phyloP scores from a whole-genome alignment of 2,329 filamentous ascomycete genomes.

The Exophiala viscosa region DNA sequence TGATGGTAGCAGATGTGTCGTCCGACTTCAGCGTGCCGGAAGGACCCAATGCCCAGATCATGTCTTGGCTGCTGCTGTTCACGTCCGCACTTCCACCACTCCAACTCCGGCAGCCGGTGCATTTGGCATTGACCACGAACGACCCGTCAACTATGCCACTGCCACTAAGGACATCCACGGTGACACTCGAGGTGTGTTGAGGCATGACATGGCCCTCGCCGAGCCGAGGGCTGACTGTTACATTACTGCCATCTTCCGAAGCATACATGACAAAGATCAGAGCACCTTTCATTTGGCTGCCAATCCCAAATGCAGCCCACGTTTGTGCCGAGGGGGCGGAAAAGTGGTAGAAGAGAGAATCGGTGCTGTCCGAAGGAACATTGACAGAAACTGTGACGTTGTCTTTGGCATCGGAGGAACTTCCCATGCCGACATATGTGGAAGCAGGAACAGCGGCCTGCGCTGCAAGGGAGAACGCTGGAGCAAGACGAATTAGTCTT shows the following conservation, averaged over 20 bases:
- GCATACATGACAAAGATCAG: slow-evolving; percentile 33
- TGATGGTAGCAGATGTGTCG: slow-evolving; percentile 43
- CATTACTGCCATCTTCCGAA: slow-evolving; percentile 25
- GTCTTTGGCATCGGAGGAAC: slow-evolving; percentile 14
- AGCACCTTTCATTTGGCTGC: slow-evolving; percentile 29
- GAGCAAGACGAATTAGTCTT: neutral
- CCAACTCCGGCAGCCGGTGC: slow-evolving; percentile 55
- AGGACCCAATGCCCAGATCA: slow-evolving; percentile 57
- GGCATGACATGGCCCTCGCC: slow-evolving; percentile 30
- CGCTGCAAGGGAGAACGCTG: slow-evolving; percentile 15
- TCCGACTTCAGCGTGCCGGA: slow-evolving; percentile 43
- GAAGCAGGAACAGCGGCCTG: slow-evolving; percentile 20
- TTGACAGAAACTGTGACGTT: slow-evolving; percentile 29
- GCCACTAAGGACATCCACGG: slow-evolving; percentile 45
- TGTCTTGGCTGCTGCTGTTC: slow-evolving; percentile 45
- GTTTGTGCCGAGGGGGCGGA: slow-evolving; percentile 24
- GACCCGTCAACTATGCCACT: slow-evolving; percentile 45
- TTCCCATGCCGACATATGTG: slow-evolving; percentile 16
- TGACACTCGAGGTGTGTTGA: slow-evolving; percentile 41
- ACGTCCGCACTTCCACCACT: slow-evolving; percentile 49
- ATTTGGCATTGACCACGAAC: slow-evolving; percentile 51
- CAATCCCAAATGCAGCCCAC: slow-evolving; percentile 32
- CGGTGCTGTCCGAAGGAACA: slow-evolving; percentile 23
- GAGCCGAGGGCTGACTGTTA: slow-evolving; percentile 31
- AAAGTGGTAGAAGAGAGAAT: slow-evolving; percentile 29